Base-by-base conservation (phyloP, 2,329 filamentous ascomycete genomes). In the Chaetoscypha palmicola region DNA sequence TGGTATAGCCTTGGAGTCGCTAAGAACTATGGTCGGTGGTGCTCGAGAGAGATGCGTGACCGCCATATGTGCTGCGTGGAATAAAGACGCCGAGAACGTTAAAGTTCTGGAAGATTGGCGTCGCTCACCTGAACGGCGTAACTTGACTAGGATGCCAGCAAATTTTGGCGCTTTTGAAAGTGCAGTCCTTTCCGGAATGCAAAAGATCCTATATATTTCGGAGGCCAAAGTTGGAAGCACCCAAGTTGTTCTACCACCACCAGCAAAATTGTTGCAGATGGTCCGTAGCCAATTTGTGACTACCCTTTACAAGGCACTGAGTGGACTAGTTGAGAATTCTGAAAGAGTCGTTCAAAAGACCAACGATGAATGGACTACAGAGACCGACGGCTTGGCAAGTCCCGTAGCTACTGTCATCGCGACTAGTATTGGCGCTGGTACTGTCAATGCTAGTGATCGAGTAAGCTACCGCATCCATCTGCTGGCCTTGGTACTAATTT, bases 311-410 rank as follows among this genome's bases (percentile, higher is more conserved):
- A 94, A 94, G 63, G 88, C 88, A 5, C 68, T 98, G 28, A 94
- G 87, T 57, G 92, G 91, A 17, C 91, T 98, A 80, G 89, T 98
- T 1, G 92, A 97, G 66, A 97, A 95, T 64, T 91, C 92, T 2
- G 89, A 97, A 66, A 79, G 80, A 45, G 76, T 81, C 2, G 64
- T 80, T 11, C 77, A 81, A 54, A 79, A 78, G 54, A 68, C 77
- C 22, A 59, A 62, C 24, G 59, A 62, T 45, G 60, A 62, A 20
- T 64, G 59, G 60, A 60, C 58, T 3, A 54, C 52, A 7, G 58
- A 62, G 40, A 54, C 38, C 21, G 56, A 62, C 50, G 58, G 59
- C 10, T 44, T 61, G 17, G 55, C 57, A 45, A 61, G 52, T 44
- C 61, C 56, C 41, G 54, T 56, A 38, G 56, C 54, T 35, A 56